Conservation (phyloP, 225 moss, liverwort and hornwort species). For the Physcomitrium patens region DNA sequence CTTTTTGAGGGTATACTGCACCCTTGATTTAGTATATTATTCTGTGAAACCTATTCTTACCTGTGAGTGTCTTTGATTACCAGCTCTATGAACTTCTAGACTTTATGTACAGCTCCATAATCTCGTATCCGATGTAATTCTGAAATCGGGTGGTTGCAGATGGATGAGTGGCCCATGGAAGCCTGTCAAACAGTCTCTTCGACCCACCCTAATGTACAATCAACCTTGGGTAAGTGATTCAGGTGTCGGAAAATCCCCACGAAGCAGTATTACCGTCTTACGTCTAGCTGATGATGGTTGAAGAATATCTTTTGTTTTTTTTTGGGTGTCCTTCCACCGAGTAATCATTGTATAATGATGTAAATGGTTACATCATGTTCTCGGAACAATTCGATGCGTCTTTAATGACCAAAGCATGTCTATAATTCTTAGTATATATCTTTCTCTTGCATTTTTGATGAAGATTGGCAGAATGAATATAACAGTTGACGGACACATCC, state of each 20-base stretch:
- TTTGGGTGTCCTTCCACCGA: neutral
- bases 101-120: neutral
- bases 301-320: neutral
- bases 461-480: neutral
- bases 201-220: slow-evolving; percentile 65
- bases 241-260: neutral
- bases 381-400: neutral
- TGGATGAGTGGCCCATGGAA: slow-evolving; percentile 61
- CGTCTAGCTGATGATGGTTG: neutral
- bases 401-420: neutral
- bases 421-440: neutral
- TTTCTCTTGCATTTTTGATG: neutral
- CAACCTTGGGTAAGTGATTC: slow-evolving; percentile 57
- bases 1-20: neutral
- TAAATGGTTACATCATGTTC: neutral
- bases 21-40: neutral
- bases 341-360: neutral
- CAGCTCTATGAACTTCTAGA: neutral
- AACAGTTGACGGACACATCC: neutral
- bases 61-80: neutral
- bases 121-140: neutral
- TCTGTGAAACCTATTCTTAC: neutral
- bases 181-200: slow-evolving; percentile 54
- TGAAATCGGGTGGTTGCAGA: slow-evolving; percentile 31
- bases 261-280: neutral